Conservation (phyloP, 177 flowering plant species). For the Vitis hybrid region DNA sequence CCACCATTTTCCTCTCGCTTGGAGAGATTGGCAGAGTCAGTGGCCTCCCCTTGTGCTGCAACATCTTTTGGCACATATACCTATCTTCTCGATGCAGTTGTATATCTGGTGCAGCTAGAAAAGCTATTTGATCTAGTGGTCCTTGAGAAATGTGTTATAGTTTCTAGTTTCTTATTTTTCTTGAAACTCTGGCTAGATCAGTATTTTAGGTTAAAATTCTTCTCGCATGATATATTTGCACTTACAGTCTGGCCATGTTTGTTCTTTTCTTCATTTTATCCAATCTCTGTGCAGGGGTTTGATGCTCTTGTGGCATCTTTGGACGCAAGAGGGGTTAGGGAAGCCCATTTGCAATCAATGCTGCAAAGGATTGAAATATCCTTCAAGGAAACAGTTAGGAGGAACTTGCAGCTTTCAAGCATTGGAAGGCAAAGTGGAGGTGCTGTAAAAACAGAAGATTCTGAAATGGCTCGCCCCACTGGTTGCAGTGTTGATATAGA, state of each 20-base stretch:
- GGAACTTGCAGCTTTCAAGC: slow-evolving; percentile 17
- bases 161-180: no score
- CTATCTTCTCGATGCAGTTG: no score
- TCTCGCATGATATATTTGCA: neutral
- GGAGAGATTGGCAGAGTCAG: no score
- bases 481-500: slow-evolving; percentile 29
- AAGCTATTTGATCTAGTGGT: no score
- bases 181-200: neutral
- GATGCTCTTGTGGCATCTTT: slow-evolving; percentile 69
- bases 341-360: slow-evolving; percentile 75
- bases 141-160: no score
- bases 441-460: slow-evolving; percentile 29
- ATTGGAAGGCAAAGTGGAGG: slow-evolving; percentile 11
- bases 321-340: slow-evolving; percentile 83
- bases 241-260: neutral
- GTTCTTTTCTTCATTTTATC: slow-evolving; percentile 4
- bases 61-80: no score
- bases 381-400: slow-evolving; percentile 59
- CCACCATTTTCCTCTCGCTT: no score
- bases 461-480: slow-evolving; percentile 27
- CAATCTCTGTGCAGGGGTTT: slow-evolving; percentile 53
- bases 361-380: slow-evolving; percentile 62
- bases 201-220: neutral
- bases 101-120: no score
- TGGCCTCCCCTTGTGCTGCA: no score